Evolutionary conservation across 495 filamentous ascomycete species (phyloP).

Genomic region (Neurospora sublineolata): DNA sequence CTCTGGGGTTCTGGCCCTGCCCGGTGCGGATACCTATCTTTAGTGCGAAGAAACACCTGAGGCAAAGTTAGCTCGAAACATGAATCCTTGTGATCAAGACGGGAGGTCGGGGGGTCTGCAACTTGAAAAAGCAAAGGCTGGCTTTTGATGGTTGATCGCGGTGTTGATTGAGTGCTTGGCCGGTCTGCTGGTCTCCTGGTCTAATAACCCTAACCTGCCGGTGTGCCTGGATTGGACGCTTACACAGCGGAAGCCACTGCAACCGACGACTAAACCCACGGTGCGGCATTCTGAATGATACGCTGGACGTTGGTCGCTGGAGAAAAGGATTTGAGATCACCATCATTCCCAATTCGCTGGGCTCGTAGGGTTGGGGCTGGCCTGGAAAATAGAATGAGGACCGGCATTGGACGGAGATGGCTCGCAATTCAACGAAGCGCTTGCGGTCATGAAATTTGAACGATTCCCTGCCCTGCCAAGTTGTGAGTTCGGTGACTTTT

Average conservation of each 20-base stretch:
- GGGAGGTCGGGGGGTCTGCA: background rate
- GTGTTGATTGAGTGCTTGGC: background rate
- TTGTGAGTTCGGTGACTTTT: background rate
- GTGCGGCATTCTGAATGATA: background rate
- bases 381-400: background rate
- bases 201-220: background rate
- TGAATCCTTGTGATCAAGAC: background rate
- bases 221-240: background rate
- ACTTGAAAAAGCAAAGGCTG: background rate
- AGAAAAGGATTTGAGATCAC: background rate
- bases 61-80: background rate
- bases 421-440: background rate
- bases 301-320: background rate
- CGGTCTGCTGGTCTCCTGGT: background rate
- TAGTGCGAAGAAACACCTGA: background rate
- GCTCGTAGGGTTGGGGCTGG: background rate
- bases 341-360: background rate
- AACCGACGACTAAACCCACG: background rate
- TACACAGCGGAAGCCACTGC: background rate
- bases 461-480: background rate
- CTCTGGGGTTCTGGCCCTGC: background rate
- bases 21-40: background rate
- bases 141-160: background rate
- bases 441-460: background rate
- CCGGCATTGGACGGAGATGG: background rate